A percentile compares a stretch with the other conserved stretches of the same genome.
Conservation (phyloP, 208 protist genomes). For the Acanthamoeba pearcei region DNA sequence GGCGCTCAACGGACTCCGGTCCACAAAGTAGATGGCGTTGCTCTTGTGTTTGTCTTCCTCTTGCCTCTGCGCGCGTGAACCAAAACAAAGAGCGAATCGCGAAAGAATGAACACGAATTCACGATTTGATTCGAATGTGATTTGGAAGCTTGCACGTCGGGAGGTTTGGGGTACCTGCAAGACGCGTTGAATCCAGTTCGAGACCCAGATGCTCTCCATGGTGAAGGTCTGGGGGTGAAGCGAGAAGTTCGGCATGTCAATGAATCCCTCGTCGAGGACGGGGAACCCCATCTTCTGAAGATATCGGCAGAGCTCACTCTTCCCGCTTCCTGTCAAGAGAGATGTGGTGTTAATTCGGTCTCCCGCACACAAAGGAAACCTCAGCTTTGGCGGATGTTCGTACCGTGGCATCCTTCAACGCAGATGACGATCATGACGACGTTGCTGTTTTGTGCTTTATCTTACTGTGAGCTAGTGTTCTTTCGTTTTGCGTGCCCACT, state of each 20-base stretch:
- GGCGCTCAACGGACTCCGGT: slow-evolving; percentile 17
- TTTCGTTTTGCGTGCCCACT: neutral
- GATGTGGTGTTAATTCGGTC: neutral
- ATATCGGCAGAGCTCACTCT: slow-evolving; percentile 44
- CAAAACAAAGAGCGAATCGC: neutral
- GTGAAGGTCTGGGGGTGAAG: slow-evolving; percentile 66
- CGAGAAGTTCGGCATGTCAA: slow-evolving; percentile 63
- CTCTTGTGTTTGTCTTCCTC: slow-evolving; percentile 41
- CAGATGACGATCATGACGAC: slow-evolving; percentile 61
- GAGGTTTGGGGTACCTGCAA: neutral
- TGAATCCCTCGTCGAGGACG: slow-evolving; percentile 66
- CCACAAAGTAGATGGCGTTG: slow-evolving; percentile 67
- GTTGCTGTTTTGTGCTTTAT: neutral
- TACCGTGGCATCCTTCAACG: slow-evolving; percentile 71
- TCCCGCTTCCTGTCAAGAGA: slow-evolving; percentile 39
- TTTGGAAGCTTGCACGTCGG: neutral
- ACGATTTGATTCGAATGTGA: too few relatives aligned
- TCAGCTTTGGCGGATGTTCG: neutral
- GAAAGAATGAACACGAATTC: neutral
- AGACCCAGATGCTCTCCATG: slow-evolving; percentile 74
- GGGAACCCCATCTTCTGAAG: slow-evolving; percentile 54
- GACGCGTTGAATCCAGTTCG: slow-evolving; percentile 57
- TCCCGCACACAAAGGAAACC: neutral
- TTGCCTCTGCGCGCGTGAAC: neutral
- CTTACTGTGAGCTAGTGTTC: neutral